A percentile compares a stretch with the other conserved stretches of the same genome.
phyloP scores from a whole-genome alignment of 2,329 filamentous ascomycete species.

The Mycosphaerelloides madeirae region DNA sequence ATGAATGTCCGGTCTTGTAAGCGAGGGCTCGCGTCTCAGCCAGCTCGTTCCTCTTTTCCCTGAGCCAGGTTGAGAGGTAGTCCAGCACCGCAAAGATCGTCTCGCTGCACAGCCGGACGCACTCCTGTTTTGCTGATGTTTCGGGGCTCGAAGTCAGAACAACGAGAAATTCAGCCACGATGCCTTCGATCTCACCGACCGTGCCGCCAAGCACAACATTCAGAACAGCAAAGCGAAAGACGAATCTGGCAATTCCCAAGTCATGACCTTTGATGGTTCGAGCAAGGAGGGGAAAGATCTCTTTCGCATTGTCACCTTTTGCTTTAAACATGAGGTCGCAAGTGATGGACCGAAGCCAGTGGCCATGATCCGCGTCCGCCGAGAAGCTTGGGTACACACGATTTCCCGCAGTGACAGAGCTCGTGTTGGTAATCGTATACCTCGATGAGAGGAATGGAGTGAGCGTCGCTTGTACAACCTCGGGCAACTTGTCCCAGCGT shows the following conservation, averaged over 20 bases:
- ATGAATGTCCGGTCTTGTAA: slow-evolving; percentile 41
- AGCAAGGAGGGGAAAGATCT: slow-evolving; percentile 75
- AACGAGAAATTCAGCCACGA: slow-evolving; percentile 67
- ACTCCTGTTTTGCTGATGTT: slow-evolving; percentile 59
- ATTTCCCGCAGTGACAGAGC: slow-evolving; percentile 24
- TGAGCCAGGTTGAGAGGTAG: slow-evolving; percentile 85
- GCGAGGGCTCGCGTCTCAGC: slow-evolving; percentile 38
- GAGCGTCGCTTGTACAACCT: slow-evolving; percentile 73
- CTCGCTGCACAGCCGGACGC: slow-evolving; percentile 83
- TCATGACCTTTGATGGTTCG: slow-evolving; percentile 83
- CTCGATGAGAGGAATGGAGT: slow-evolving; percentile 81
- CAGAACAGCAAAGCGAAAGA: slow-evolving; percentile 80
- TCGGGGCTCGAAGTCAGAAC: slow-evolving; percentile 64
- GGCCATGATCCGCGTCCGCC: slow-evolving; percentile 62
- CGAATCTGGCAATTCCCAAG: slow-evolving; percentile 76
- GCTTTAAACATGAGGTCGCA: slow-evolving; percentile 76
- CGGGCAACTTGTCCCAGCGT: slow-evolving; percentile 74
- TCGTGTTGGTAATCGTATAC: slow-evolving; percentile 61
- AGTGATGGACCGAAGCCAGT: slow-evolving; percentile 77
- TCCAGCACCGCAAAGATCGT: slow-evolving; percentile 87
- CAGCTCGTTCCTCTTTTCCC: slow-evolving; percentile 61
- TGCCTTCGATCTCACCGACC: slow-evolving; percentile 57
- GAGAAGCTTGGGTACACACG: slow-evolving; percentile 71
- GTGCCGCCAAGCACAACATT: slow-evolving; percentile 75
- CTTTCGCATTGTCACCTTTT: slow-evolving; percentile 66